Evolutionary conservation across 2,329 filamentous ascomycete species (phyloP), one percentile per base, ranked within the genome.

Genomic region (Scedosporium minutisporum): DNA sequence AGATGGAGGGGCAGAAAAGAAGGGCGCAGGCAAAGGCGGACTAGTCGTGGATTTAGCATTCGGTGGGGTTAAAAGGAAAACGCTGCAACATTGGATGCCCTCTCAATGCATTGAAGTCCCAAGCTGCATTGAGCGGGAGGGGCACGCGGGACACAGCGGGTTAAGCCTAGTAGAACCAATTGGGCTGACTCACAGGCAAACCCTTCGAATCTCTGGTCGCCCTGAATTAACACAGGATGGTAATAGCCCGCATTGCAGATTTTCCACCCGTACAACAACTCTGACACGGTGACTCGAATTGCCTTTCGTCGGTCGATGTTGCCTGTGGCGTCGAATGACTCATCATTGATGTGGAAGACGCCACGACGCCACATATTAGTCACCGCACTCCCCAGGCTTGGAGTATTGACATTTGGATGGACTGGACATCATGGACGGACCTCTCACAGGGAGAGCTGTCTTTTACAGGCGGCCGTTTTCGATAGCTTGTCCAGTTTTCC

Each of bases 1-100:
- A 16, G 59, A 29, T 46, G 38, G 60, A 61, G 60, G 60, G 60
- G 60, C 60, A 61, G 60, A 61, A 61, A 61, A 61, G 60, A 48
- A 57, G 59, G 44, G 59, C 59, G 59, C 44, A 57, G 60, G 60
- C 60, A 51, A 61, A 61, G 60, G 60, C 60, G 60, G 60, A 38
- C 60, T 55, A 61, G 60, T 55, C 60, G 60, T 41, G 48, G 25
- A 29, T 61, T 53, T 53, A 61, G 33, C 60, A 61, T 61, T 61
- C 44, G 53, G 60, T 61, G 60, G 60, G 60, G 60, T 55, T 51
- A 44, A 38, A 16, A 23, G 48, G 21, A 61, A 61, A 61, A 61
- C 27, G 60, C 60, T 55, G 60, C 60, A 38, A 29, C 48, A 57
- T 48, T 48, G 16, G 44, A 48, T 55, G 48, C 60, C 60, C 48